A percentile compares a stretch with the other conserved stretches of the same genome.
Evolutionary conservation across 495 filamentous ascomycete species (phyloP).

Genomic region (Durotheca rogersii): DNA sequence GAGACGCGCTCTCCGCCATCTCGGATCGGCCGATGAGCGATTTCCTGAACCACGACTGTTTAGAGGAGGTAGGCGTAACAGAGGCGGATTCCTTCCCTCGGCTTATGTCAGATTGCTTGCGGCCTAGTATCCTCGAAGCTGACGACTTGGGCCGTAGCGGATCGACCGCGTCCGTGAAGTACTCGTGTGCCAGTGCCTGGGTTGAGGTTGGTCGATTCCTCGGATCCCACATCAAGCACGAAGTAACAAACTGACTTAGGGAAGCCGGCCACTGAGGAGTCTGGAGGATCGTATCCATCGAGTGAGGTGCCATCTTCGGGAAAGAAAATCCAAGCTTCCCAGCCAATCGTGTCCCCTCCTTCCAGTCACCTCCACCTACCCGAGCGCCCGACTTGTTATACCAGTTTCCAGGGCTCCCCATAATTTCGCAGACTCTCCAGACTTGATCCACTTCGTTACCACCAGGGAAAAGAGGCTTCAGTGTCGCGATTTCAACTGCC

Average conservation of each 20-base stretch:
- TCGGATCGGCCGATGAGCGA: conserved; percentile 74
- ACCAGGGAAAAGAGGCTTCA: conserved; percentile 96
- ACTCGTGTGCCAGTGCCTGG: conserved; percentile 90
- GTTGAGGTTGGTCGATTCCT: conserved; percentile 90
- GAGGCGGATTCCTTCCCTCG: conserved; percentile 67
- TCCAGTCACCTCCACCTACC: conserved; percentile 97
- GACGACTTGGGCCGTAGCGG: conserved; percentile 90
- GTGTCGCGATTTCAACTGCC: conserved; percentile 96
- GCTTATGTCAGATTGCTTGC: conserved; percentile 82
- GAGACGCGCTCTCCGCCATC: conserved; percentile 40
- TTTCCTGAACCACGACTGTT: conserved; percentile 94
- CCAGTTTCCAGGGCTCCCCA: conserved; percentile 99
- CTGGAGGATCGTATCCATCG: conserved; percentile 92
- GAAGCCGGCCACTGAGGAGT: conserved; percentile 88
- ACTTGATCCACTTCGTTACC: conserved; percentile 99
- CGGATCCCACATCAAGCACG: conserved; percentile 99
- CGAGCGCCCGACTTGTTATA: conserved; percentile 83
- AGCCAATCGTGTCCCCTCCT: conserved; percentile 86
- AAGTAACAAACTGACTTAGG: conserved; percentile 89
- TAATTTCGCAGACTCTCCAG: conserved; percentile 98
- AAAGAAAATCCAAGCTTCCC: conserved; percentile 98
- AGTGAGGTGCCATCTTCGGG: conserved; percentile 98
- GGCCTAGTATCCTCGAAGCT: conserved; percentile 75
- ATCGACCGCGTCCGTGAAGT: conserved; percentile 93
- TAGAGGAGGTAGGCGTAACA: conserved; percentile 66